These are phyloP conservation scores for Leccinum variicolor DNA, from an alignment of 768 basidiomycete species.

Conservation along the genomic window DNA sequence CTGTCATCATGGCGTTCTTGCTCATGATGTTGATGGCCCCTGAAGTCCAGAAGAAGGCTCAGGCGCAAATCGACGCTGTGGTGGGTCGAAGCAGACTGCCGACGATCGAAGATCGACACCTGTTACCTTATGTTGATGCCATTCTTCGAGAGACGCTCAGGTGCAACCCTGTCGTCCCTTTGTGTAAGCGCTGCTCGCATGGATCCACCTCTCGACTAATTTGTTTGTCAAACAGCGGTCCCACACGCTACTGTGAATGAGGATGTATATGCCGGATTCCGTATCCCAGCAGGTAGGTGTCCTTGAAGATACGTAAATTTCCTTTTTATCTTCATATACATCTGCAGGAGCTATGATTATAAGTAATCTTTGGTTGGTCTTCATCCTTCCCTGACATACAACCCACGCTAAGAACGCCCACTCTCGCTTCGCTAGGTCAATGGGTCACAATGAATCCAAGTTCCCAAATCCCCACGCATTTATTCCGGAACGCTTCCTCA, in stretches of 20 bases:
- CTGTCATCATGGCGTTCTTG: conserved; percentile 18
- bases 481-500: conserved; percentile 40
- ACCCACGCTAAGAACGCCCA: neutral
- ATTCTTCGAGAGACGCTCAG: conserved; percentile 19
- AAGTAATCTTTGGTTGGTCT: conserved; percentile 18
- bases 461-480: conserved; percentile 38
- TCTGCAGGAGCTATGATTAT: conserved; percentile 14
- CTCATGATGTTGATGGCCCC: conserved; percentile 19
- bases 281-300: conserved; percentile 43
- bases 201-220: neutral
- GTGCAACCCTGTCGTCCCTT: conserved; percentile 11
- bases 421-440: conserved; percentile 14
- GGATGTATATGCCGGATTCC: conserved; percentile 44
- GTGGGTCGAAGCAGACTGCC: conserved; percentile 15
- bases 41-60: conserved; percentile 16
- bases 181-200: conserved; percentile 5
- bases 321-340: neutral
- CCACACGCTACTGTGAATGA: conserved; percentile 36
- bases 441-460: conserved; percentile 26
- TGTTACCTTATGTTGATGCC: conserved; percentile 21
- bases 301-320: neutral
- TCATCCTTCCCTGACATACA: neutral
- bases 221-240: conserved; percentile 14
- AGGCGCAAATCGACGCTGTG: conserved; percentile 20
- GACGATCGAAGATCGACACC: conserved; percentile 12